Base-by-base conservation (phyloP, 495 filamentous ascomycete species). In the Penicillium cinerascens region DNA sequence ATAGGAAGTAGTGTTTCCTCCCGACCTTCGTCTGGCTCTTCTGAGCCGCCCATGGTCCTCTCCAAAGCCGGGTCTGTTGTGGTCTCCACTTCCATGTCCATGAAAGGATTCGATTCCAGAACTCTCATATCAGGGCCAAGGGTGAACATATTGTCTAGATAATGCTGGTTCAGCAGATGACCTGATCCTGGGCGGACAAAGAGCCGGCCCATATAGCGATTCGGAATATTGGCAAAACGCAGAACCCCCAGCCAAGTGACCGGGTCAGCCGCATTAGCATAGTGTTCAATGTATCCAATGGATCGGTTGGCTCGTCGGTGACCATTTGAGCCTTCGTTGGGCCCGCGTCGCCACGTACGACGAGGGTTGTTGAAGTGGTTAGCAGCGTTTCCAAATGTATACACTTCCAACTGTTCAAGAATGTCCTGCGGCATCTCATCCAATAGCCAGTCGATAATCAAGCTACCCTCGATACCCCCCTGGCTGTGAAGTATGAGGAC, bases 351-450 rank as follows among this genome's bases (percentile, higher is more conserved):
- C 15, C 36, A 55, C 18, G 73, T 72, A 54, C 79, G 80, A 4
- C 27, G 46, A 2, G 89, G 90, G 53, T 92, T 91, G 66, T 91
- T 92, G 65, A 92, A 95, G 66, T 93, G 90, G 57, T 91, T 92
- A 2, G 90, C 87, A 6, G 89, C 88, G 49, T 81, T 85, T 8
- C 88, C 90, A 59, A 95, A 95, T 0, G 89, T 93, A 67, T 92
- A 93, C 11, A 93, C 82, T 62, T 95, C 91, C 10, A 95, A 74
- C 47, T 87, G 85, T 0, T 73, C 65, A 16, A 92, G 72, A 1
- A 85, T 66, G 39, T 85, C 77, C 27, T 84, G 82, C 0, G 87
- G 85, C 0, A 93, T 63, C 58, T 92, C 89, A 57, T 85, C 81
- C 7, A 92, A 75, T 8, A 96, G 78, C 81, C 85, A 87, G 73